Evolutionary conservation across 805 yeast genomes (phyloP), one percentile per base, ranked within the genome.

Genomic region (Jamesozyma piceae): DNA sequence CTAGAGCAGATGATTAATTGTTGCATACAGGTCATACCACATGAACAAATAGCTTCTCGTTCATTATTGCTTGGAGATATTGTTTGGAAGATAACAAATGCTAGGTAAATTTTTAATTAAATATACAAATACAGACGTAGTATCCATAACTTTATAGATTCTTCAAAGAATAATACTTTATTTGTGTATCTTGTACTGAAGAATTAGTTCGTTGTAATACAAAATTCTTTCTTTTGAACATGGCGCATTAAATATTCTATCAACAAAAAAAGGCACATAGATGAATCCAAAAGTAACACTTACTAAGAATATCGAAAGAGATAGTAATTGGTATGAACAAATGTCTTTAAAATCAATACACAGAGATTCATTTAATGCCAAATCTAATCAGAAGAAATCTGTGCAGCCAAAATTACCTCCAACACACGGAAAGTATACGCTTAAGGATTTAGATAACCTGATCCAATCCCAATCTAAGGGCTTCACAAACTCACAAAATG

Each of bases 51-150:
- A 3, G 24, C 50, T 1, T 18, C 43, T 3, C 47, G 29, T 26
- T 57, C 63, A 4, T 34, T 54, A 11, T 20, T 49, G 2, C 31
- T 56, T 5, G 61, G 55, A 3, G 64, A 59, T 39, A 49, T 55
- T 11, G 51, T 50, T 10, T 52, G 35, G 35, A 19, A 9, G 20
- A 32, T 32, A 14, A 32, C 21, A 8, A 17, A 32, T 32, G 5
- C 21, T 4, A n/a, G 5, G 6, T 32, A 18, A 17, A 32, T 32
- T 9, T 5, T 15, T 17, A n/a, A 17, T n/a, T 14, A 29, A 8
- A 29, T 29, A n/a, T n/a, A n/a, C n/a, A n/a, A n/a, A n/a, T n/a
- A n/a, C n/a, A n/a, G n/a, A n/a, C n/a, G 28, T 24, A 24, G 11
- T 24, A 8, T 24, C 6, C 11, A 24, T 11, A 24, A 11, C 28